These are phyloP conservation scores for Dovyalis caffra DNA, from an alignment of 345 rosid species.

Conservation along the genomic window DNA sequence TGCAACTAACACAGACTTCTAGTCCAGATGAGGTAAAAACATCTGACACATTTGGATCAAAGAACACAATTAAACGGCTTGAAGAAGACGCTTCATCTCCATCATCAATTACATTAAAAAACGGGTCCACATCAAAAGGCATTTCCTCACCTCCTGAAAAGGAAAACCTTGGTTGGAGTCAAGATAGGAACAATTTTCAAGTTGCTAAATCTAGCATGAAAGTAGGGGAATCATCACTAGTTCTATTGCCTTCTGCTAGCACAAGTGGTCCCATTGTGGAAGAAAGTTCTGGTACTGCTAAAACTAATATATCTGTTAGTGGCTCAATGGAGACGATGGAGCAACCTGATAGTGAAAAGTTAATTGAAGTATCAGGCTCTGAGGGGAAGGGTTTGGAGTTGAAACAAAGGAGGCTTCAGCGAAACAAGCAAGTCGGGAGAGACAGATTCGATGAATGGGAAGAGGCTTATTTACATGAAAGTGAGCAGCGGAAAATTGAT, in stretches of 20 bases:
- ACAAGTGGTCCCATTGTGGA: conserved; percentile 31
- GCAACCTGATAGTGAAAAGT: conserved; percentile 39
- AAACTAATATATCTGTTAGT: conserved; percentile 32
- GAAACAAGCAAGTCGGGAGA: conserved; percentile 60
- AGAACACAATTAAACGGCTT: conserved; percentile 31
- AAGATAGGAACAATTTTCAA: conserved; percentile 26
- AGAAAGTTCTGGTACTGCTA: conserved; percentile 40
- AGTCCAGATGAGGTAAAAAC: conserved; percentile 38
- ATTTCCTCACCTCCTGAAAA: conserved; percentile 41
- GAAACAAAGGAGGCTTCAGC: conserved; percentile 68
- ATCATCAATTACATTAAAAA: conserved; percentile 37
- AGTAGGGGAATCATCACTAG: conserved; percentile 29
- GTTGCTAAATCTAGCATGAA: conserved; percentile 34
- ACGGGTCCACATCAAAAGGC: conserved; percentile 36
- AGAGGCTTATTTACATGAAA: conserved; percentile 72
- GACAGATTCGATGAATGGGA: conserved; percentile 98
- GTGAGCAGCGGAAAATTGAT: conserved; percentile 67
- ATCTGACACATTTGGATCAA: conserved; percentile 24
- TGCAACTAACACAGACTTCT: conserved; percentile 34
- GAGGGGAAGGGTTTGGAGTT: conserved; percentile 37
- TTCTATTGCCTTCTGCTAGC: conserved; percentile 37
- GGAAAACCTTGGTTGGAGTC: conserved; percentile 28
- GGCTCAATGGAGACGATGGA: conserved; percentile 35
- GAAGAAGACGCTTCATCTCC: conserved; percentile 37
- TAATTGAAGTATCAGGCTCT: conserved; percentile 37